Evolutionary conservation across 2,329 filamentous ascomycete genomes (phyloP).

Genomic region (Phaeosphaeria sp.): DNA sequence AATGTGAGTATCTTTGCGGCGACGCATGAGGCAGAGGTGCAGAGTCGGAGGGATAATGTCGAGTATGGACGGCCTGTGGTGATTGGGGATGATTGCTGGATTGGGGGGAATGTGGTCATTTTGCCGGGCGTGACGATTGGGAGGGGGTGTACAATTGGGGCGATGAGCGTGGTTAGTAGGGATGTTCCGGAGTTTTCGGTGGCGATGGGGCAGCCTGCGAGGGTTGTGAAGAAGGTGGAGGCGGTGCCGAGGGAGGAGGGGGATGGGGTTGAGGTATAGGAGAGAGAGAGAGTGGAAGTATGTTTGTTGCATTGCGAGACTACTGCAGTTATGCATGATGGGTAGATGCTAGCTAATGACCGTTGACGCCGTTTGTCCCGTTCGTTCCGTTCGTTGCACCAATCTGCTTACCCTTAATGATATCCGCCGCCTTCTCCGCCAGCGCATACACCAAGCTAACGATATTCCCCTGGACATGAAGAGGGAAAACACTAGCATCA

Average conservation of each 20-base stretch:
- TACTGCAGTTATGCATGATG: too few species aligned
- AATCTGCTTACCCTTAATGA: slow-evolving; percentile 26
- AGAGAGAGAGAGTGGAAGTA: not conserved
- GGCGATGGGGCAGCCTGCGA: slow-evolving; percentile 71
- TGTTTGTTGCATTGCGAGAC: not conserved
- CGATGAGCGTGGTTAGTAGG: slow-evolving; percentile 84
- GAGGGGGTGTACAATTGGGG: slow-evolving; percentile 74
- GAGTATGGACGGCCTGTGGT: slow-evolving; percentile 59
- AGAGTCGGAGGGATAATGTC: slow-evolving; percentile 55
- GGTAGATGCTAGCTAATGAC: not conserved
- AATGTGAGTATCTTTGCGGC: slow-evolving; percentile 61
- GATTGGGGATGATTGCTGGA: slow-evolving; percentile 55
- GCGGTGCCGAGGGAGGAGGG: slow-evolving; percentile 16
- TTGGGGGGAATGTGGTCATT: slow-evolving; percentile 61
- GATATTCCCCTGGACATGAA: slow-evolving; percentile 37
- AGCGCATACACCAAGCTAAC: slow-evolving; percentile 39
- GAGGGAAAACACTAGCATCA: slow-evolving; percentile 37
- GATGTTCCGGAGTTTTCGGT: slow-evolving; percentile 69
- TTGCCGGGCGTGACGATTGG: slow-evolving; percentile 82
- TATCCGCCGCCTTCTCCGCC: slow-evolving; percentile 40
- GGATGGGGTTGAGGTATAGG: slow-evolving; percentile 4
- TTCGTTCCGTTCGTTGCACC: slow-evolving; percentile 4
- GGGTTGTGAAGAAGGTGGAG: slow-evolving; percentile 55
- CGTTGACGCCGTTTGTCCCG: slow-evolving; percentile 4
- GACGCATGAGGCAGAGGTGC: slow-evolving; percentile 60